These are phyloP conservation scores for Decorospora gaudefroyi DNA, from an alignment of 2,329 filamentous ascomycete species.

Conservation along the genomic window DNA sequence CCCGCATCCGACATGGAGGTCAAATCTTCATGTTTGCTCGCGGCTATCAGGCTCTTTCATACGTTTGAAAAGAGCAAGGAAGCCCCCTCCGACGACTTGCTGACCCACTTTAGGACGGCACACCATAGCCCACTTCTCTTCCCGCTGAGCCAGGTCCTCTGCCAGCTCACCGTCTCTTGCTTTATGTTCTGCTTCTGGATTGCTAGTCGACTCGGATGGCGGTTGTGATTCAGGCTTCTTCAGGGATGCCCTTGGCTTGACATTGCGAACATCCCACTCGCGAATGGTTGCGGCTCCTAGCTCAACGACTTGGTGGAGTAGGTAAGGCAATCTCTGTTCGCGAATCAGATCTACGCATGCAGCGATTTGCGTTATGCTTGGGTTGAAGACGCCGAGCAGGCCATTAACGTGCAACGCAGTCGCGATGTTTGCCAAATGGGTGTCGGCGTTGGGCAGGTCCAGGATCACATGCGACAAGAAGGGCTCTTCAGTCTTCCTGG, in stretches of 20 bases:
- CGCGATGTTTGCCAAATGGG: conserved; percentile 56
- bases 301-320: conserved; percentile 65
- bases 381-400: conserved; percentile 71
- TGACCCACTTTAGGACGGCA: conserved; percentile 47
- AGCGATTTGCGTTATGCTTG: conserved; percentile 77
- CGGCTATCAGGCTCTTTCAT: conserved; percentile 28
- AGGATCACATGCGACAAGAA: conserved; percentile 75
- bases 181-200: conserved; percentile 26
- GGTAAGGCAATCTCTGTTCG: conserved; percentile 59
- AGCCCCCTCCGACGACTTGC: conserved; percentile 45
- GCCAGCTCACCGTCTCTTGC: conserved; percentile 38
- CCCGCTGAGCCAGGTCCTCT: conserved; percentile 28
- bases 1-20: too few species aligned
- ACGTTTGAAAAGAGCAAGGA: conserved; percentile 45
- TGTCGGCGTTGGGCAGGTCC: conserved; percentile 69
- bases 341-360: conserved; percentile 63
- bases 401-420: conserved; percentile 67
- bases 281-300: conserved; percentile 60
- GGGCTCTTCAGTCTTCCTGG: conserved; percentile 49
- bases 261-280: conserved; percentile 66
- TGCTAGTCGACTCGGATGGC: conserved; percentile 7
- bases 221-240: conserved; percentile 28
- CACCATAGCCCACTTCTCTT: conserved; percentile 45
- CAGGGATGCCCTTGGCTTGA: conserved; percentile 47
- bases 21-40: too few species aligned